Evolutionary conservation across 1,284 basidiomycete species (phyloP), one percentile per base, ranked within the genome.

Genomic region (Limonomyces culmigenus): DNA sequence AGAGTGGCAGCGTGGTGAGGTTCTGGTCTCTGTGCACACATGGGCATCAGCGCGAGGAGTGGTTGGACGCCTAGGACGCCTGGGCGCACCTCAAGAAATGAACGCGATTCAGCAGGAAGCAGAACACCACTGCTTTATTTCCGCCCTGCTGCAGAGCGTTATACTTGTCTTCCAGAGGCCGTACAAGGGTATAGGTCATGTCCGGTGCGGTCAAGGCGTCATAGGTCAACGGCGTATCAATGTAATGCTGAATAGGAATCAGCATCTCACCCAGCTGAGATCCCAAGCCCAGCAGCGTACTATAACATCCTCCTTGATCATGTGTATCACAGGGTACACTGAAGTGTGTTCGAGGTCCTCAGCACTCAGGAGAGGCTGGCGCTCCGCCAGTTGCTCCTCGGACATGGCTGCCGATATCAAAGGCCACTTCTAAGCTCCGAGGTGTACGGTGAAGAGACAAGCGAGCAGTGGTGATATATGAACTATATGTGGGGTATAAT

Each of bases 91-190:
- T n/a, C n/a, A 74, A 54, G 53, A 95, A 95, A 54, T 92, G 74
- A 10, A 91, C 74, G 32, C 85, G 75, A 53, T 89, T 93, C 38
- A 96, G 61, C 8, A 96, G 72, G 40, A 92, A 69, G 47, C 86
- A 89, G 54, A 95, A 95, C 4, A 89, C 78, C 39, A 86, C 58
- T 19, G 78, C 70, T 50, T 72, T 67, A 53, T 83, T 83, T 14
- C 75, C 75, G 33, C 58, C 50, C 16, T 61, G 64, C 47, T 81
- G 76, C 21, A 81, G 54, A 10, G 58, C 56, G 27, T 63, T 58
- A 51, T 86, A 86, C 51, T 81, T 86, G 36, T 83, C 75, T 38
- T 70, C 63, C 15, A 85, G 62, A 2, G 78, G 79, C 16, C 68
- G 70, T 35, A 91, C 67, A 40, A 93, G 74, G 0, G 84, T 83